A percentile compares a stretch with the other conserved stretches of the same genome.
Evolutionary conservation across 2,329 filamentous ascomycete genomes (phyloP).

Genomic region (Plenodomus tracheiphilus): DNA sequence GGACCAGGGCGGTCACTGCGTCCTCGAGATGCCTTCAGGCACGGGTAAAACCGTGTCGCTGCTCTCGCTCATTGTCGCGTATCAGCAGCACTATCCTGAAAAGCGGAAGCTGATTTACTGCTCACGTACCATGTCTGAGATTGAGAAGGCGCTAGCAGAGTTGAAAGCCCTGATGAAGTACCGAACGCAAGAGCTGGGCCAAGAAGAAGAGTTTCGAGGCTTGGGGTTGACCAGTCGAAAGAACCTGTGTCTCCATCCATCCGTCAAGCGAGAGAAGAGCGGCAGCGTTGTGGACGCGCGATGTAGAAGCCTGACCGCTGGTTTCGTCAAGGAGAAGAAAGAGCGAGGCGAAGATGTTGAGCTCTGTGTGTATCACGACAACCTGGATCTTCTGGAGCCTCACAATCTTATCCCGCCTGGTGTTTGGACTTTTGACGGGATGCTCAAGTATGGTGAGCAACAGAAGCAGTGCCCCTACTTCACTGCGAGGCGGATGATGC

Average conservation of each 20-base stretch:
- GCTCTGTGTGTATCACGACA: conserved; percentile 95
- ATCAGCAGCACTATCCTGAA: conserved; percentile 91
- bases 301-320: conserved; percentile 91
- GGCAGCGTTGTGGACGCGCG: conserved; percentile 92
- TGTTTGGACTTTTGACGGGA: conserved; percentile 91
- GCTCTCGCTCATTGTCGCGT: conserved; percentile 92
- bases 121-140: conserved; percentile 99
- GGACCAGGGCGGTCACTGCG: conserved; percentile 91
- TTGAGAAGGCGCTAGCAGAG: conserved; percentile 94
- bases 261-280: conserved; percentile 94
- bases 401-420: conserved; percentile 94
- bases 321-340: conserved; percentile 97
- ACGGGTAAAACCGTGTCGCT: conserved; percentile 97
- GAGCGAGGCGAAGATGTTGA: conserved; percentile 93
- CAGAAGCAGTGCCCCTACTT: conserved; percentile 99
- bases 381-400: conserved; percentile 90
- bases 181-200: conserved; percentile 82
- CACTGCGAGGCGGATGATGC: conserved; percentile 96
- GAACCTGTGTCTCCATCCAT: conserved; percentile 94
- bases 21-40: conserved; percentile 97
- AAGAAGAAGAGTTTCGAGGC: conserved; percentile 89
- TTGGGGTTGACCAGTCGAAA: conserved; percentile 94
- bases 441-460: conserved; percentile 87
- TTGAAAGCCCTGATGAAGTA: conserved; percentile 95
- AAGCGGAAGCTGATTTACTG: conserved; percentile 98